phyloP scores from a whole-genome alignment of 2,329 filamentous ascomycete genomes.

The Trichocomaceae sp. region DNA sequence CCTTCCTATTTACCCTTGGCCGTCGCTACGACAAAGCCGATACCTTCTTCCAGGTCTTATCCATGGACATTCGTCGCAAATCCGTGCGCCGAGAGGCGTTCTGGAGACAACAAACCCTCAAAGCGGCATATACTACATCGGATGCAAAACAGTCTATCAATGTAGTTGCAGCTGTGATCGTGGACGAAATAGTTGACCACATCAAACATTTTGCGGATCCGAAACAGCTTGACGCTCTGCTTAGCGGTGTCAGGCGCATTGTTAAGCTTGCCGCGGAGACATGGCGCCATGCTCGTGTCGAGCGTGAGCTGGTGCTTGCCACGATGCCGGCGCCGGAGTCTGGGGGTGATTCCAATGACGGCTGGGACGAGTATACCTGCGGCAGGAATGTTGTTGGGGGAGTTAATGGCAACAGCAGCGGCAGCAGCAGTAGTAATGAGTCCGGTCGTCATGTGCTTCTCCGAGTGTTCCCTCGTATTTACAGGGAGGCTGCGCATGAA shows the following conservation, averaged over 20 bases:
- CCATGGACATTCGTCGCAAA: constrained; percentile 51
- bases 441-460: constrained; percentile 41
- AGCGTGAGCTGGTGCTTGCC: constrained; percentile 50
- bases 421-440: constrained; percentile 14
- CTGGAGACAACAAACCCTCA: constrained; percentile 53
- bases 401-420: not conserved
- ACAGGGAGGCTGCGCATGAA: constrained; percentile 46
- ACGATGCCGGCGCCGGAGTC: constrained; percentile 41
- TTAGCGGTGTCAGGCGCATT: constrained; percentile 47
- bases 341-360: constrained; percentile 28
- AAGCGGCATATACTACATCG: constrained; percentile 51
- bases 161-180: constrained; percentile 48
- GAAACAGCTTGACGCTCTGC: constrained; percentile 45
- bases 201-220: constrained; percentile 50
- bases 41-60: constrained; percentile 49
- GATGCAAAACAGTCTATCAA: constrained; percentile 53
- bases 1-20: constrained; percentile 52
- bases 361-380: constrained; percentile 32
- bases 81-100: constrained; percentile 52
- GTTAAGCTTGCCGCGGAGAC: constrained; percentile 54
- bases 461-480: constrained; percentile 47
- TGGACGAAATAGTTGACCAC: constrained; percentile 51
- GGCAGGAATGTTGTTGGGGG: constrained; percentile 12
- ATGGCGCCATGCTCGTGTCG: constrained; percentile 52
- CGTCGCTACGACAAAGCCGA: constrained; percentile 51